A percentile compares a stretch with the other conserved stretches of the same genome.
Evolutionary conservation across 2,329 filamentous ascomycete species (phyloP).

Genomic region (Paracamarosporium sp.): DNA sequence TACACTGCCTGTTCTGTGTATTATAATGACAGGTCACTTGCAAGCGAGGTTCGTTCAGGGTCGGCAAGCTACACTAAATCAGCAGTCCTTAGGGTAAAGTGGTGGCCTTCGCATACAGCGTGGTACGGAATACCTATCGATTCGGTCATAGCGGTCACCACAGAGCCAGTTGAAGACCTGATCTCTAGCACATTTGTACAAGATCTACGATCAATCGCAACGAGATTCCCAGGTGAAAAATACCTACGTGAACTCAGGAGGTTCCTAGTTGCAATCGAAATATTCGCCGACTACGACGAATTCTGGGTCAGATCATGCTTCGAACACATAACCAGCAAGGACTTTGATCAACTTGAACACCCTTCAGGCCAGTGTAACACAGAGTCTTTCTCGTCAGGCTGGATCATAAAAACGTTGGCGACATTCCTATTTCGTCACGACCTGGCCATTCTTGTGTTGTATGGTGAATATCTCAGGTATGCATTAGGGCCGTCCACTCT

Average conservation of each 20-base stretch:
- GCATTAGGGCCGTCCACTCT: not conserved
- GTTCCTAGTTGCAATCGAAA: too few relatives aligned
- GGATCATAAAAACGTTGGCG: not conserved
- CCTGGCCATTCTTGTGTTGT: not conserved
- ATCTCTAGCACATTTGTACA: not conserved
- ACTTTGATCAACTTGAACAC: not conserved
- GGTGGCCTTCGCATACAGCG: not conserved
- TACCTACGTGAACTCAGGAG: too few relatives aligned
- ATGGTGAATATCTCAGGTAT: not conserved
- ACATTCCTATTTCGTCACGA: not conserved
- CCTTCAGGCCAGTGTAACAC: not conserved
- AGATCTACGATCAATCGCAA: not conserved
- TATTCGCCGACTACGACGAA: too few relatives aligned
- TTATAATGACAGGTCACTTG: not conserved
- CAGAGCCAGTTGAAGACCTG: too few relatives aligned
- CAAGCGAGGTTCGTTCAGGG: not conserved
- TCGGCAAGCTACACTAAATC: not conserved
- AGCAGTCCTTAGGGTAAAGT: not conserved
- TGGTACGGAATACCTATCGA: not conserved
- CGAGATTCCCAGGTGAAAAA: rapidly evolving
- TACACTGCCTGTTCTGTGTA: not conserved
- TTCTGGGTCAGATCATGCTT: too few relatives aligned
- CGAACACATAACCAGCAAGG: not conserved
- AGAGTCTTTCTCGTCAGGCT: not conserved
- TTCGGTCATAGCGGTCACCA: not conserved